A percentile compares a stretch with the other conserved stretches of the same genome.
Conservation (phyloP, 352 stramenopile species). For the Globisporangium acanthophoron region DNA sequence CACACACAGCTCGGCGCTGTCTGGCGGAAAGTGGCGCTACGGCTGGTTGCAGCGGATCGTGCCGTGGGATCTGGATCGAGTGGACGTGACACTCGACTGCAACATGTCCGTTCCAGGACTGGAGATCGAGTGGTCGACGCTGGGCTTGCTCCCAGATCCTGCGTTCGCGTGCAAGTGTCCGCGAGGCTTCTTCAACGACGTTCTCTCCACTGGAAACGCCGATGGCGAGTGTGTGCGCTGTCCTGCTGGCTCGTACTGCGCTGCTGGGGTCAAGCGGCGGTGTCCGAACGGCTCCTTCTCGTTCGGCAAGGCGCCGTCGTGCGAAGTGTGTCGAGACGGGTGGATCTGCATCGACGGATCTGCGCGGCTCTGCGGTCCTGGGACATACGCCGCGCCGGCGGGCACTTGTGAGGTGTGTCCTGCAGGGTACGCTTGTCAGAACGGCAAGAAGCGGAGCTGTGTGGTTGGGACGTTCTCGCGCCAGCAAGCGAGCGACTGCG, state of each 20-base stretch:
- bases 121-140: constrained; percentile 40
- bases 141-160: constrained; percentile 52
- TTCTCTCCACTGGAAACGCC: constrained; percentile 1
- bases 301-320: constrained; percentile 46
- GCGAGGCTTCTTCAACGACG: constrained; percentile 48
- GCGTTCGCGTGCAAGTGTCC: constrained; percentile 46
- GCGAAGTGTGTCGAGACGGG: constrained; percentile 47
- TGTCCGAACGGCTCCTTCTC: constrained; percentile 49
- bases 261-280: constrained; percentile 40
- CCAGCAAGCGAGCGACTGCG: constrained; percentile 34
- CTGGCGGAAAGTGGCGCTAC: constrained; percentile 28
- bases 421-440: constrained; percentile 47
- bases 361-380: constrained; percentile 41
- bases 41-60: constrained; percentile 26
- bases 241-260: constrained; percentile 52
- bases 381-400: constrained; percentile 38
- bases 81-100: constrained; percentile 34
- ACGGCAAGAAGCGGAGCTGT: constrained; percentile 42
- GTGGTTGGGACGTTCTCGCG: constrained; percentile 39
- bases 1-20: neutral
- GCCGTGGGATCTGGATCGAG: constrained; percentile 27
- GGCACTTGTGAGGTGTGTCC: constrained; percentile 40
- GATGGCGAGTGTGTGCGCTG: constrained; percentile 37
- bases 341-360: constrained; percentile 60
- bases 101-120: constrained; percentile 26